Evolutionary conservation across 2,329 filamentous ascomycete species (phyloP).

Genomic region (Sclerotinia spermophila): DNA sequence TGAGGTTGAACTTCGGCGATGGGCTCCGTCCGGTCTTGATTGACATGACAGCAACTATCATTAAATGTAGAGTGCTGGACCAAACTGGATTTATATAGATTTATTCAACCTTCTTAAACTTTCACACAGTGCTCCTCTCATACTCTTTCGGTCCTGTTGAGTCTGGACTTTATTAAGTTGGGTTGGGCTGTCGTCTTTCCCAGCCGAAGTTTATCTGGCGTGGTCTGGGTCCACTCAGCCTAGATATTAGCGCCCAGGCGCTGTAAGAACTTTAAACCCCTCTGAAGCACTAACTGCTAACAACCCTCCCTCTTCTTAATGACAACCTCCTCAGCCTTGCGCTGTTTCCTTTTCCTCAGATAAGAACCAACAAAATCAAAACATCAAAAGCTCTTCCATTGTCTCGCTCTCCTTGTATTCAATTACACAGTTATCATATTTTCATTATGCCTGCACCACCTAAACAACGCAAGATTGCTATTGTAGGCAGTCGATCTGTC

Average conservation of each 20-base stretch:
- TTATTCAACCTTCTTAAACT: background rate
- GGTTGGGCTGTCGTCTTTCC: constrained; percentile 3
- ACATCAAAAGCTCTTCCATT: constrained; percentile 2
- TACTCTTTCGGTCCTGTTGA: background rate
- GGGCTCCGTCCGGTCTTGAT: background rate
- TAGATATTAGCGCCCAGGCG: constrained; percentile 10
- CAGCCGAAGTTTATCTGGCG: constrained; percentile 11
- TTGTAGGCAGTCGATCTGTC: constrained; percentile 91
- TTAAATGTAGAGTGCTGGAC: background rate
- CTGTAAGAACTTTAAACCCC: background rate
- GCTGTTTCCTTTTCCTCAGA: background rate
- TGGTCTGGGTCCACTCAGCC: constrained; percentile 14
- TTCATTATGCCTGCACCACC: constrained; percentile 38
- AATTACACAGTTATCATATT: background rate
- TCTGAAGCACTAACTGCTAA: background rate
- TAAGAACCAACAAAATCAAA: constrained; percentile 11
- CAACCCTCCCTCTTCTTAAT: constrained; percentile 1
- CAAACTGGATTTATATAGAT: background rate
- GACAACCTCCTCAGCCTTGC: background rate
- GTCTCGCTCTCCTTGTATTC: constrained; percentile 1
- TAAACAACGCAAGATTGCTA: constrained; percentile 92
- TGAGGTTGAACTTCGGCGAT: constrained; percentile 3
- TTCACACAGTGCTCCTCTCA: background rate
- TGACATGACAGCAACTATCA: background rate
- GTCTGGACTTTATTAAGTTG: background rate